These are phyloP conservation scores for Suillus brevipes DNA, from an alignment of 768 basidiomycete genomes.

Conservation along the genomic window DNA sequence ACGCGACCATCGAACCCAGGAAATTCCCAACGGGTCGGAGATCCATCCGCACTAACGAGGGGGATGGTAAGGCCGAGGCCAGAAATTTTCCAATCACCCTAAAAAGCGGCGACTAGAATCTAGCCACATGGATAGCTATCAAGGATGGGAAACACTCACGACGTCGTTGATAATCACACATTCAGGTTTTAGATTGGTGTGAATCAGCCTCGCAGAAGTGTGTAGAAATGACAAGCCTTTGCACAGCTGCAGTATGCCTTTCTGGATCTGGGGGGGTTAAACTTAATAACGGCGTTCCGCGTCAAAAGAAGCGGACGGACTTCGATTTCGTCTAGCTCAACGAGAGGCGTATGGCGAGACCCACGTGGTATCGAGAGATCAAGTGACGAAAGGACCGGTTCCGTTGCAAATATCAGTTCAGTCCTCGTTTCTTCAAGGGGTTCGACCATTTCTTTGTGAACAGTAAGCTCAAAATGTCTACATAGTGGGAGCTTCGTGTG, in stretches of 20 bases:
- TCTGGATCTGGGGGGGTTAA: conserved; percentile 70
- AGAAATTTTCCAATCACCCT: conserved; percentile 97
- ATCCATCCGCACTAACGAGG: conserved; percentile 64
- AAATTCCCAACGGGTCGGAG: conserved; percentile 83
- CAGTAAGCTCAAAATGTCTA: conserved; percentile 9
- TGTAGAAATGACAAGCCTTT: conserved; percentile 91
- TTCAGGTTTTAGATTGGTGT: conserved; percentile 87
- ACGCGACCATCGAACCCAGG: conserved; percentile 83
- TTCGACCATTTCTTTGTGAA: conserved; percentile 85
- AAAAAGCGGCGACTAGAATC: not conserved
- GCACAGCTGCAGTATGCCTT: conserved; percentile 91
- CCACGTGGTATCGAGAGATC: conserved; percentile 72
- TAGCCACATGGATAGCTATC: not conserved
- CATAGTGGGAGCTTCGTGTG: conserved; percentile 6
- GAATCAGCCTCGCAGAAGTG: conserved; percentile 86
- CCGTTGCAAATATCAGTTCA: conserved; percentile 91
- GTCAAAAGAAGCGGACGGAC: conserved; percentile 40
- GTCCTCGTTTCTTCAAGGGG: conserved; percentile 91
- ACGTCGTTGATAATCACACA: conserved; percentile 87
- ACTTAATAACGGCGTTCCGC: conserved; percentile 2
- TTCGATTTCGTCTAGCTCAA: conserved; percentile 96
- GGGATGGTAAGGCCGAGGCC: conserved; percentile 88
- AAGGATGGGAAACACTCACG: conserved; percentile 45
- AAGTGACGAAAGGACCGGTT: conserved; percentile 82
- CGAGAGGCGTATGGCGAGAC: conserved; percentile 51